Conservation (phyloP, 257 asterid genomes). For the Gentiana straminea region DNA sequence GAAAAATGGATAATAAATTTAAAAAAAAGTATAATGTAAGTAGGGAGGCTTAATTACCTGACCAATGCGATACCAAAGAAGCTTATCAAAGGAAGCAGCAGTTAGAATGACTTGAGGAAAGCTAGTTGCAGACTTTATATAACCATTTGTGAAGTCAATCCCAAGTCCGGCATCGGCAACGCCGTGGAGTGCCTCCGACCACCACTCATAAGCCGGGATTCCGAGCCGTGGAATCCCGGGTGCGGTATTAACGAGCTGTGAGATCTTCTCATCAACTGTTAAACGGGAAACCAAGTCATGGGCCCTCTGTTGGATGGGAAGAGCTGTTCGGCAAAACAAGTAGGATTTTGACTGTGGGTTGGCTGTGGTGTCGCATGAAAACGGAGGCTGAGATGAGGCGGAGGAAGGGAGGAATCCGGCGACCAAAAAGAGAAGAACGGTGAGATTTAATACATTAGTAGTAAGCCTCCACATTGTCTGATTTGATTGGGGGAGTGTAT, state of each 20-base stretch:
- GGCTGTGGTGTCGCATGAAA: constrained; percentile 38
- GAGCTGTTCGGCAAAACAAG: constrained; percentile 43
- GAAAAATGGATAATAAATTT: neutral
- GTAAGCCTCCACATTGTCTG: too few species aligned
- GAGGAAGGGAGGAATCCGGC: neutral
- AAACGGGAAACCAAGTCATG: constrained; percentile 64
- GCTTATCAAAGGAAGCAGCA: constrained; percentile 71
- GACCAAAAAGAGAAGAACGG: constrained; percentile 8
- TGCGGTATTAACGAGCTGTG: constrained; percentile 72
- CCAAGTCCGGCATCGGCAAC: constrained; percentile 66
- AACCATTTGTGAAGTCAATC: constrained; percentile 33
- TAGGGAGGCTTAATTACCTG: constrained; percentile 22
- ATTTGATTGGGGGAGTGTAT: too few species aligned
- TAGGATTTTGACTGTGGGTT: constrained; percentile 31
- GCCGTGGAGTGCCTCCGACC: constrained; percentile 96
- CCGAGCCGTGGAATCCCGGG: constrained; percentile 68
- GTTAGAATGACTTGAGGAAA: constrained; percentile 88
- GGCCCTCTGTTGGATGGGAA: constrained; percentile 46
- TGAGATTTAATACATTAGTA: constrained; percentile 2
- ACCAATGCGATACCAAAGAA: constrained; percentile 82
- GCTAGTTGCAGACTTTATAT: constrained; percentile 53
- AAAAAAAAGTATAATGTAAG: neutral
- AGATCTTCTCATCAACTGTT: constrained; percentile 67
- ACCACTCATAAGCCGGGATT: constrained; percentile 77
- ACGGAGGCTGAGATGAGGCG: constrained; percentile 44